Base-by-base conservation (phyloP, 2,329 filamentous ascomycete species). In the Phialophora macrospora region DNA sequence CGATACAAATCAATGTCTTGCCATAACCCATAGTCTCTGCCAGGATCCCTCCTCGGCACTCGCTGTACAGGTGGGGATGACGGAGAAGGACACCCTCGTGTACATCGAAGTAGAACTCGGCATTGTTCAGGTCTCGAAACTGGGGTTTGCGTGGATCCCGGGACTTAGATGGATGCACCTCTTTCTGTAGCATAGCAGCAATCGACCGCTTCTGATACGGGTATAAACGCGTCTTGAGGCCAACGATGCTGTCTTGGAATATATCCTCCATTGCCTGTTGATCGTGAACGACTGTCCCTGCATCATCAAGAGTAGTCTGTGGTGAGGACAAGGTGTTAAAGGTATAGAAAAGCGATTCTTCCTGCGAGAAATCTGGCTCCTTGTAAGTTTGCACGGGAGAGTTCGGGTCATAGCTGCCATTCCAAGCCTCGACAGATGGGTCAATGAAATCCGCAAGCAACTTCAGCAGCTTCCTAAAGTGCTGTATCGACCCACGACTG, bases 1-100 rank as follows among this genome's bases (percentile, higher is more conserved):
- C 83, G 20, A 98, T 79, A 69, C 90, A 94, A 11, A 97, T 96
- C 28, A 97, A 78, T 0, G 94, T 97, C 79, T 97, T 98, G 0
- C 94, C 93, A 55, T 81, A 79, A 32, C 84, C 84, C 80, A 82
- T 83, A 17, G 79, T 80, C 62, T 81, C 80, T 9, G 80, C 79
- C 26, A 82, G 75, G 28, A 82, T 80, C 2, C 79, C 94, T 38
- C 93, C 93, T 64, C 84, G 83, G 4, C 88, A 85, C 28, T 87
- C 84, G 52, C 95, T 92, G 71, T 94, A 97, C 65, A 86, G 85
- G 2, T 85, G 83, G 11, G 90, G 88, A n/a, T 90, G 85, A 41
- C 82, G 81, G 0, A 91, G 75, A 55, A 92, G 84, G 0, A 81
- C 80, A 0, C 87, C 85, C 17, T 86, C 84, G 52, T 88, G 84